These are phyloP conservation scores for Cocos nucifera DNA, from an alignment of 176 grass and related monocot species.

Conservation along the genomic window DNA sequence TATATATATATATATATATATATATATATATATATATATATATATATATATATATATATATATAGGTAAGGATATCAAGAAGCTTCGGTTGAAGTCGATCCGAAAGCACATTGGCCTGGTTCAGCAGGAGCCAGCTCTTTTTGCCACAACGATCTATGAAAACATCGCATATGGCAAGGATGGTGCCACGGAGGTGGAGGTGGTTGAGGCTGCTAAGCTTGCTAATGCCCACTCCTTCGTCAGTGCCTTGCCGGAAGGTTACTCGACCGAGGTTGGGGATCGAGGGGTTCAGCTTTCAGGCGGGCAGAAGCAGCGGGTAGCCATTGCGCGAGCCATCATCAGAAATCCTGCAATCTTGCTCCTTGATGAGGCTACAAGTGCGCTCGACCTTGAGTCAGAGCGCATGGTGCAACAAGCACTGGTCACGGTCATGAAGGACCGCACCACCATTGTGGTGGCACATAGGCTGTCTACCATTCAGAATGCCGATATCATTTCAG, in stretches of 20 bases:
- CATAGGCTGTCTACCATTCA: constrained; percentile 86
- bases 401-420: constrained; percentile 83
- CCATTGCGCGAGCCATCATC: constrained; percentile 83
- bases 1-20: constrained; percentile 43
- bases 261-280: constrained; percentile 81
- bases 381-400: constrained; percentile 84
- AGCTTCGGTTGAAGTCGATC: constrained; percentile 62
- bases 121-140: constrained; percentile 88
- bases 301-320: constrained; percentile 89
- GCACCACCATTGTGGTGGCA: constrained; percentile 82
- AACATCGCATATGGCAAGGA: constrained; percentile 97
- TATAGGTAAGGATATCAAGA: constrained; percentile 81
- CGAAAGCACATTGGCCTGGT: constrained; percentile 82
- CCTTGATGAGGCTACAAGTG: constrained; percentile 90
- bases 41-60: no score
- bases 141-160: constrained; percentile 85
- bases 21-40: no score
- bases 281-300: constrained; percentile 88
- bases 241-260: constrained; percentile 81
- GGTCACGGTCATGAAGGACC: constrained; percentile 78
- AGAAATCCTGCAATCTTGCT: constrained; percentile 75
- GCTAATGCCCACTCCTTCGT: constrained; percentile 97
- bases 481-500: constrained; percentile 83
- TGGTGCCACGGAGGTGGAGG: constrained; percentile 56
- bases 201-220: constrained; percentile 67